Base-by-base conservation (phyloP, 352 stramenopile genomes). In the Phytophthora vignae region DNA sequence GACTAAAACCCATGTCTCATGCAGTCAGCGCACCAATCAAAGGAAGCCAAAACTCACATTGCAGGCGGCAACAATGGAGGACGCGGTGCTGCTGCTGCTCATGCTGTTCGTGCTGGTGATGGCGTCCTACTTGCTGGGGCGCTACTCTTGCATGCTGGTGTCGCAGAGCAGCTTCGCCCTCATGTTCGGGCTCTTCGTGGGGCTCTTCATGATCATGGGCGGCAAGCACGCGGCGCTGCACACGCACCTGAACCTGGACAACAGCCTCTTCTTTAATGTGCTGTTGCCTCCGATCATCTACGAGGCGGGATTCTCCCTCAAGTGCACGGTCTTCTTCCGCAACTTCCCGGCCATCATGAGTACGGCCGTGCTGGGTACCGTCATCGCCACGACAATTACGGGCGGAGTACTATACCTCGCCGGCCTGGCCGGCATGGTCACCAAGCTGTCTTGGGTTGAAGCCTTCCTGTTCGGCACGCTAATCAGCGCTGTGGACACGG, bases 401-500 rank as follows among this genome's bases (percentile, higher is more conserved):
- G 89, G 89, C 42, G 84, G 83, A 8, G 77, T 91, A 56, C 81
- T 96, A 46, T 94, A 87, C 52, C 55, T 86, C 19, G 85, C 85
- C 11, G 91, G 86, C 11, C 59, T 90, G 44, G 81, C 88, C 38
- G 73, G 79, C 27, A 54, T 88, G 36, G 75, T 92, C 21, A 93
- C 95, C 44, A 77, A 81, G 57, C 83, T 98, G 15, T 96, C 85
- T 61, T 96, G 97, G 74, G 86, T 97, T 15, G 95, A 99, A 61
- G 83, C 92, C 1, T 91, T 98, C 42, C 79, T 97, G 6, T 98
- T 98, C 72, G 94, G 94, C 40, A 89, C 93, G 55, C 78, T 99
- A 8, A 97, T 98, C 65, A 97, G 88, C 70, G 91, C 95, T 0
- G 97, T 98, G 46, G 96, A 99, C 79, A 95, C 96, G 21, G 95